Base-by-base conservation (phyloP, 2,329 filamentous ascomycete species). In the Chaetomium globosum region DNA sequence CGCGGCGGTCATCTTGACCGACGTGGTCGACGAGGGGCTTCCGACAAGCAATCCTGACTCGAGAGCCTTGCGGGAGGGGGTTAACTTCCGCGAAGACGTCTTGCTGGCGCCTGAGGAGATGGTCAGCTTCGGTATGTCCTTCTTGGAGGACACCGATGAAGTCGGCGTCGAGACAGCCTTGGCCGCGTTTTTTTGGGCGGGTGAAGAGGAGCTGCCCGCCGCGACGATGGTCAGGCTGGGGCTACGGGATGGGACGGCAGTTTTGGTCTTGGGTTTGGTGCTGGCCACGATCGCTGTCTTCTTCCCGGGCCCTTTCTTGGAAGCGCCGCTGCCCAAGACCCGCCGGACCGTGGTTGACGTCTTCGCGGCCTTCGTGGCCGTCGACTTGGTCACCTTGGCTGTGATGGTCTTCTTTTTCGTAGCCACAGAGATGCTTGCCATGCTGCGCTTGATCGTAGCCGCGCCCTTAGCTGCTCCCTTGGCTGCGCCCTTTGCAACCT, bases 381-480 rank as follows among this genome's bases (percentile, higher is more conserved):
- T 39, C 33, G 33, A 43, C 46, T 65, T 64, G 48, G 59, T 52
- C 16, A 53, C 55, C 57, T 69, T 70, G 36, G 31, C 48, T 23
- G 64, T 71, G 49, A 43, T 67, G 66, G 64, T 75, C 36, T 70
- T 71, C 39, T 63, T 63, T 67, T 77, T 76, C n/a, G 76, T 71
- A 55, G 72, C 77, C 23, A 78, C 74, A 26, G 78, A 77, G 59
- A 80, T 76, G 61, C 71, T 77, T 23, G 77, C 77, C 19, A 78
- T 74, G 36, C 72, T 77, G 63, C 77, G 76, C 74, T 80, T 81
- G 64, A 81, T 72, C 48, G 73, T 73, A 21, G 73, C 73, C 3
- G 75, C 70, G 4, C 60, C 52, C 52, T 62, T 62, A 21, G 52
- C 28, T 30, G 76, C 74, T 19, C 71, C 71, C 57, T 78, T 80